phyloP scores from a whole-genome alignment of 768 basidiomycete genomes.

The Termitomyces sp. region DNA sequence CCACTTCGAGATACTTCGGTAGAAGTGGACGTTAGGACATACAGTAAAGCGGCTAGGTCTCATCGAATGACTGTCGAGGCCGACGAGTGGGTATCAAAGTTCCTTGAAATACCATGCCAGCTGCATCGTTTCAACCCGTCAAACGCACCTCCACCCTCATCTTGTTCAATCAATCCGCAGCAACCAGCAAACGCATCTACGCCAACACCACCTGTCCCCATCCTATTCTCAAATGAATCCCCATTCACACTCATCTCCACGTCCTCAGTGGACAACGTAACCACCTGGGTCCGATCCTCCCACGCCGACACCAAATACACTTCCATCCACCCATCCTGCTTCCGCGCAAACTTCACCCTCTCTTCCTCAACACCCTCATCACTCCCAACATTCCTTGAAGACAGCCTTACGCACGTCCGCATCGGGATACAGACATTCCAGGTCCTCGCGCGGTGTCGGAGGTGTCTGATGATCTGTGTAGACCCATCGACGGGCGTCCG shows the following conservation, averaged over 20 bases:
- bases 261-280: slow-evolving; percentile 7
- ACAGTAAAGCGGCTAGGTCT: not conserved
- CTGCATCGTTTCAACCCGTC: slow-evolving; percentile 5
- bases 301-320: not conserved
- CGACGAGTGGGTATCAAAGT: slow-evolving; percentile 14
- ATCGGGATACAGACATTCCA: slow-evolving; percentile 13
- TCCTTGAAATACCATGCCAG: slow-evolving; percentile 11
- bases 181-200: not conserved
- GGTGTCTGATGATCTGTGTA: slow-evolving; percentile 15
- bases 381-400: slow-evolving; percentile 10
- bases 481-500: slow-evolving; percentile 8
- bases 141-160: not conserved
- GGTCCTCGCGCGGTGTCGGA: slow-evolving; percentile 9
- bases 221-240: slow-evolving; percentile 15
- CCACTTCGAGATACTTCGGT: not conserved
- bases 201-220: not conserved
- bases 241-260: slow-evolving; percentile 15
- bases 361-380: not conserved
- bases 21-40: not conserved
- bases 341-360: slow-evolving; percentile 13
- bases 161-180: not conserved
- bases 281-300: slow-evolving; percentile 7
- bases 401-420: slow-evolving; percentile 4
- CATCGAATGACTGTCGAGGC: slow-evolving; percentile 5
- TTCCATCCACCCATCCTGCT: slow-evolving; percentile 9